Base-by-base conservation (phyloP, 352 stramenopile species). In the Pythium grandisporangium region DNA sequence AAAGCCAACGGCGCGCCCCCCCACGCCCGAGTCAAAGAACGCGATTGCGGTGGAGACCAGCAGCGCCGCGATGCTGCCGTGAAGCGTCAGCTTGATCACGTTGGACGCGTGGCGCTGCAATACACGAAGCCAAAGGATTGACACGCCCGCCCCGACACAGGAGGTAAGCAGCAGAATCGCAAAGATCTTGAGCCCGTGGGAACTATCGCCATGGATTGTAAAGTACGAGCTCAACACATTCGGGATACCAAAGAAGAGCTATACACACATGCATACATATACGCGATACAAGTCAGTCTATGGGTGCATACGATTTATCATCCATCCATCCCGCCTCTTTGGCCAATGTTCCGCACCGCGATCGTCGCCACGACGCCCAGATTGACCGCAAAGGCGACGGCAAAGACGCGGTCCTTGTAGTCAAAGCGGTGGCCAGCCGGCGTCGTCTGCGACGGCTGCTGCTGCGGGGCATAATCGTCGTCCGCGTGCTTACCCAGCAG, bases 171-270 rank as follows among this genome's bases (percentile, higher is more conserved):
- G 36, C 41, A 88, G 70, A 21, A 88, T 71, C 42, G 69, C 43
- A 24, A 91, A 76, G 34, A 91, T 73, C 13, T 70, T 84, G 32
- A 90, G 36, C 0, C 78, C 78, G 41, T 91, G 80, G 16, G 80
- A 52, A 19, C 67, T 58, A 21, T 76, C 70, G 13, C 58, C 53
- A 38, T 93, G 80, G 12, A 68, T 60, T 14, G 80, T 93, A 41
- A 93, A 93, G 58, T 85, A 78, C 39, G 90, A 68, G 29, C 67
- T 75, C 6, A 67, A 82, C 2, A 73, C 55, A 37, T 90, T 92
- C 19, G 80, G 80, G 6, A 88, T 48, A 4, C 80, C 80, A 37
- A 79, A 79, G 21, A 74, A 64, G 13, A 89, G 45, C 80, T 93
- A 47, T 4, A 14, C 21, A 12, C 13, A 11, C 23, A 63, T 14